A percentile compares a stretch with the other conserved stretches of the same genome.
phyloP scores from a whole-genome alignment of 2,329 filamentous ascomycete genomes.

The Macrophomina tecta region DNA sequence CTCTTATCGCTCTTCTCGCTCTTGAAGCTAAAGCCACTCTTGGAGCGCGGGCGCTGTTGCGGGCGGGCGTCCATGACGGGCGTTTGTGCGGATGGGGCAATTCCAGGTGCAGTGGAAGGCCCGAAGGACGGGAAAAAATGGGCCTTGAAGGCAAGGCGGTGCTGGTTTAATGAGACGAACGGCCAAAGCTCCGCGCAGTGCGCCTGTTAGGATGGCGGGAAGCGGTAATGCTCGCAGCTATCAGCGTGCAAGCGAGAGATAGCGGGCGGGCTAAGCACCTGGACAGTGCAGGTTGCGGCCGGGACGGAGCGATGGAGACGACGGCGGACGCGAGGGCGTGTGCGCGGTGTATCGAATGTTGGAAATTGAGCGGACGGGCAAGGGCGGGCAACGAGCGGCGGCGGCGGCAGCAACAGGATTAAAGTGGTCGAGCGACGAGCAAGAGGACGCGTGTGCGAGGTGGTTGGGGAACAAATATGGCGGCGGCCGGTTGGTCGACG shows the following conservation, averaged over 20 bases:
- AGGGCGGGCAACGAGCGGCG: constrained; percentile 8
- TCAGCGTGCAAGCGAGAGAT: constrained; percentile 25
- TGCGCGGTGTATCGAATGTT: background rate
- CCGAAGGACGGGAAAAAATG: constrained; percentile 24
- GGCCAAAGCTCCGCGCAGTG: constrained; percentile 24
- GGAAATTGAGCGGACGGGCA: background rate
- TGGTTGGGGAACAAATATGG: constrained; percentile 24
- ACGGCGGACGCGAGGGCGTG: background rate
- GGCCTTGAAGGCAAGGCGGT: constrained; percentile 12
- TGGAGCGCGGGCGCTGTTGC: constrained; percentile 45
- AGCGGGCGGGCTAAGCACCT: constrained; percentile 20
- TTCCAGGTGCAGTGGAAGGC: constrained; percentile 16
- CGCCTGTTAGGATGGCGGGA: constrained; percentile 1
- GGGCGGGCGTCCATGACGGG: constrained; percentile 28
- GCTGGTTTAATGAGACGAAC: constrained; percentile 20
- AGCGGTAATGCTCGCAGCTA: constrained; percentile 21
- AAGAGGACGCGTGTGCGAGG: constrained; percentile 8
- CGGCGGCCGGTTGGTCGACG: constrained; percentile 17
- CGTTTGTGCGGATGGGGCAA: constrained; percentile 19
- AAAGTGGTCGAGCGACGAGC: background rate
- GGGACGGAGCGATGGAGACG: constrained; percentile 5
- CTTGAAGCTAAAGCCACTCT: constrained; percentile 63
- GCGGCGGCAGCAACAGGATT: background rate
- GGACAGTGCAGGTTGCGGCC: constrained; percentile 20
- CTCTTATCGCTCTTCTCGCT: constrained; percentile 62